A percentile compares a stretch with the other conserved stretches of the same genome.
Evolutionary conservation across 2,329 filamentous ascomycete genomes (phyloP).

Genomic region (Aspergillus texensis): DNA sequence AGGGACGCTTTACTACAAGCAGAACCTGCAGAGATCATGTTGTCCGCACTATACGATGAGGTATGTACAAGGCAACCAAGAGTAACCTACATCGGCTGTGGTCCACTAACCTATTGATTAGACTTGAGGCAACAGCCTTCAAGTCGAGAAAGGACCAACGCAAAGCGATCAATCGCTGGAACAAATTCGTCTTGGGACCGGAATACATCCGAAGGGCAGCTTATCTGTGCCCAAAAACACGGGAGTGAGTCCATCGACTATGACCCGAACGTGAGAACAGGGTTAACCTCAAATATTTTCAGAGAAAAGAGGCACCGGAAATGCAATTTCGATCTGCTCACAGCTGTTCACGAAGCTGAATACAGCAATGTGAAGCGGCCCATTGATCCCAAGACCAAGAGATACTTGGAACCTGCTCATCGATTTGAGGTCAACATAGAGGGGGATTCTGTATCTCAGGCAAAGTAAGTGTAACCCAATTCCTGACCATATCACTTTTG

Average conservation of each 20-base stretch:
- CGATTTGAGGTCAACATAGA: conserved; percentile 53
- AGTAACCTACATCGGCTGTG: neutral
- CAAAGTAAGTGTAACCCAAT: conserved; percentile 40
- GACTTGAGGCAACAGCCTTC: conserved; percentile 47
- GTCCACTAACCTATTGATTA: conserved; percentile 20
- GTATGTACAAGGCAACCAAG: conserved; percentile 25
- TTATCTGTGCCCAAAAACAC: conserved; percentile 47
- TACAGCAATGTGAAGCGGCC: conserved; percentile 48
- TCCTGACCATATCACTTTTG: neutral
- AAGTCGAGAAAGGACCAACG: conserved; percentile 50
- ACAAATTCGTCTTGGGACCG: conserved; percentile 49
- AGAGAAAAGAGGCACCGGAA: conserved; percentile 49
- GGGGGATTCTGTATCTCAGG: conserved; percentile 48
- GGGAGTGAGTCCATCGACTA: conserved; percentile 40
- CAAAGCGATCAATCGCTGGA: conserved; percentile 52
- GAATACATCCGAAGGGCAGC: conserved; percentile 51
- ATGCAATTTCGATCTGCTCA: conserved; percentile 46
- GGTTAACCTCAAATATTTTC: neutral
- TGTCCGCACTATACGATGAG: conserved; percentile 76
- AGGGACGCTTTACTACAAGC: conserved; percentile 54
- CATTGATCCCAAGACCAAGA: conserved; percentile 46
- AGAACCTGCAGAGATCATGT: conserved; percentile 71
- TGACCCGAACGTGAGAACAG: neutral
- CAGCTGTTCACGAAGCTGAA: conserved; percentile 48
- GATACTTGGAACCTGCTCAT: conserved; percentile 51